These are phyloP conservation scores for Phytophthora melonis DNA, from an alignment of 352 stramenopile species.

Conservation along the genomic window DNA sequence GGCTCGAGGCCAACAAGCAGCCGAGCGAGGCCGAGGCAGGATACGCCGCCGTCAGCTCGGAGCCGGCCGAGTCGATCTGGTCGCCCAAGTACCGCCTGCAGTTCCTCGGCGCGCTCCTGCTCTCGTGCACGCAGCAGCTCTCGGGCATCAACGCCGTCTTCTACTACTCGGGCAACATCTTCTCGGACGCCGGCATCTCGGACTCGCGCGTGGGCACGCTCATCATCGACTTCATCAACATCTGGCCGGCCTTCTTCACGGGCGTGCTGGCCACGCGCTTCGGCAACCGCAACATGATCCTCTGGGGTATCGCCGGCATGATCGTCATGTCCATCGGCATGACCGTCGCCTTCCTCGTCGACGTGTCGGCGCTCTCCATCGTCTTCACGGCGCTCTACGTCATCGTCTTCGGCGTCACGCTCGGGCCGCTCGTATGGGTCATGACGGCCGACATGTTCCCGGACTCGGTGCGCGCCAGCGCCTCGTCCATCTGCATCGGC, in stretches of 20 bases:
- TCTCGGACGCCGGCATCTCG: constrained; percentile 27
- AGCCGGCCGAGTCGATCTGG: constrained; percentile 33
- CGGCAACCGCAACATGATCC: constrained; percentile 62
- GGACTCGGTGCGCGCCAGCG: constrained; percentile 42
- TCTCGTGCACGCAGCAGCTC: constrained; percentile 46
- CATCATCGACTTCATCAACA: constrained; percentile 38
- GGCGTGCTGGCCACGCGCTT: constrained; percentile 52
- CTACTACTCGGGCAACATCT: constrained; percentile 32
- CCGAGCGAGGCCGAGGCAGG: constrained; percentile 13
- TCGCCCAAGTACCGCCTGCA: constrained; percentile 35
- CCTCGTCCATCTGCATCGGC: constrained; percentile 49
- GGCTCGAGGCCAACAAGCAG: constrained; percentile 24
- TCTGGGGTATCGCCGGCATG: constrained; percentile 58
- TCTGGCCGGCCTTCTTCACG: constrained; percentile 37
- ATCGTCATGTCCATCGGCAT: constrained; percentile 56
- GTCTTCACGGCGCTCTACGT: constrained; percentile 63
- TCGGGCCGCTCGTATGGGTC: constrained; percentile 40
- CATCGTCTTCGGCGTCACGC: constrained; percentile 48
- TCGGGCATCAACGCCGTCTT: constrained; percentile 63
- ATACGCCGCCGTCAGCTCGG: not conserved
- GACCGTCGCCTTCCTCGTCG: constrained; percentile 53
- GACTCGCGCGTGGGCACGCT: constrained; percentile 31
- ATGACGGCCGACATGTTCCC: constrained; percentile 28
- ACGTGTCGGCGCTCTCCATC: constrained; percentile 48
- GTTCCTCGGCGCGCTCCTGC: constrained; percentile 47